Evolutionary conservation across 306 rosid species (phyloP).

Genomic region (Cucumis melo): DNA sequence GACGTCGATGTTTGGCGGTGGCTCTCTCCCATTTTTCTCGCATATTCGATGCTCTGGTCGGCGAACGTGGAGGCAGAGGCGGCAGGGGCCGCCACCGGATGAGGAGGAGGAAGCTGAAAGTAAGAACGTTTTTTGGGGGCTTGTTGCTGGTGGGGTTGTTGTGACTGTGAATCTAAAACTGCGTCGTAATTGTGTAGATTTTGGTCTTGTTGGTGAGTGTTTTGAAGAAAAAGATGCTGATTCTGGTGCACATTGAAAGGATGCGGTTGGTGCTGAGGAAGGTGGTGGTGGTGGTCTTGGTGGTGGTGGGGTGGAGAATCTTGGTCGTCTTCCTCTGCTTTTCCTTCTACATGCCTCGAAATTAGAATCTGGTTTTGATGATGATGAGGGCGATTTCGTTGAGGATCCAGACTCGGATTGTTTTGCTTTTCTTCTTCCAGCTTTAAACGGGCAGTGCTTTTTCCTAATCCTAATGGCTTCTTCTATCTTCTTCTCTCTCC

Average conservation of each 20-base stretch:
- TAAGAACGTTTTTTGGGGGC: neutral
- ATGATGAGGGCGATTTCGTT: conserved; percentile 9
- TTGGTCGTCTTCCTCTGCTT: conserved; percentile 11
- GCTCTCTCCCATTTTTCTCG: conserved; percentile 14
- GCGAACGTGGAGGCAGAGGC: conserved; percentile 5
- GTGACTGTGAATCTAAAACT: conserved; percentile 1
- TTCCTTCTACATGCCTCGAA: conserved; percentile 5
- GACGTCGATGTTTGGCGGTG: conserved; percentile 3
- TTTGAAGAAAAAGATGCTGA: conserved; percentile 12
- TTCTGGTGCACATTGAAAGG: conserved; percentile 7
- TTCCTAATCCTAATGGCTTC: neutral
- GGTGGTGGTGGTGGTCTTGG: neutral
- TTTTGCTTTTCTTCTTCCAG: conserved; percentile 16
- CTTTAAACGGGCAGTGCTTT: conserved; percentile 8
- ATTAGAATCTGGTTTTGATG: conserved; percentile 9
- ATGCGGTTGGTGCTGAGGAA: neutral
- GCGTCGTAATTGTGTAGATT: conserved; percentile 3
- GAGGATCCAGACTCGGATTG: conserved; percentile 14
- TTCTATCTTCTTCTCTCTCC: neutral
- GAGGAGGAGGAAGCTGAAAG: conserved; percentile 9
- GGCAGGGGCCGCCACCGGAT: neutral
- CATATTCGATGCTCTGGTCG: conserved; percentile 16
- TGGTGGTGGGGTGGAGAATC: conserved; percentile 12
- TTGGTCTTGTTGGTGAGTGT: neutral
- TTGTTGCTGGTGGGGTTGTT: neutral